phyloP scores from a whole-genome alignment of 2,329 filamentous ascomycete species.

The Tolypocladium ovalisporum region DNA sequence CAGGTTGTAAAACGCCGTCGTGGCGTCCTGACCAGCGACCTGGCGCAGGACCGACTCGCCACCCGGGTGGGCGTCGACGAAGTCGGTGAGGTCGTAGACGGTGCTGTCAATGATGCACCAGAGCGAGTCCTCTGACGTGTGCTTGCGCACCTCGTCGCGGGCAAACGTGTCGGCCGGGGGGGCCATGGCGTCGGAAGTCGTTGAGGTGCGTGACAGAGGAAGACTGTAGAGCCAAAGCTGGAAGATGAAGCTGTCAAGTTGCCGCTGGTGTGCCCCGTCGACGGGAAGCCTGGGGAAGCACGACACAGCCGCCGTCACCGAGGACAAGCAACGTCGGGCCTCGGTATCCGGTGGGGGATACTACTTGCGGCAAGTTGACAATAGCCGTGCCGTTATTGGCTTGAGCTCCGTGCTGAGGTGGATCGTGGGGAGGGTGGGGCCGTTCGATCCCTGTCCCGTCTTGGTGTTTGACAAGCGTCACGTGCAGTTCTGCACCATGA shows the following conservation, averaged over 20 bases:
- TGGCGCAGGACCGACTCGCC: conserved; percentile 71
- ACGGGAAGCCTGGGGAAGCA: not conserved
- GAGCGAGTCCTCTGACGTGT: conserved; percentile 64
- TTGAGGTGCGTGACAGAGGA: not conserved
- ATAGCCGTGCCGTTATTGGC: not conserved
- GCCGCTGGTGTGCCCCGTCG: not conserved
- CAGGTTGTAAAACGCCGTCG: conserved; percentile 79
- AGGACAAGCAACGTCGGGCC: not conserved
- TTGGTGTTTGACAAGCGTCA: not conserved
- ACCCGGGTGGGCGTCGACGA: conserved; percentile 75
- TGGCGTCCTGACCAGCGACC: conserved; percentile 73
- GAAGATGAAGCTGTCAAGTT: not conserved
- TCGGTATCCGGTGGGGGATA: not conserved
- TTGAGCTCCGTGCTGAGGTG: not conserved
- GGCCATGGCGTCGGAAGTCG: conserved; percentile 15
- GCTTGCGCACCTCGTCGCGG: conserved; percentile 59
- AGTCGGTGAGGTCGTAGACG: conserved; percentile 80
- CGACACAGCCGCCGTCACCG: not conserved
- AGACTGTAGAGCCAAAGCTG: not conserved
- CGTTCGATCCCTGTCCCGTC: not conserved
- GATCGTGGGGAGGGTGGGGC: not conserved
- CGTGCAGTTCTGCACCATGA: not conserved
- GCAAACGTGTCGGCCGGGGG: conserved; percentile 39
- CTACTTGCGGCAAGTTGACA: not conserved
- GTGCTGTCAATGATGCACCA: conserved; percentile 82